These are phyloP conservation scores for Candida silvicultrix DNA, from an alignment of 805 yeast genomes.

Conservation along the genomic window DNA sequence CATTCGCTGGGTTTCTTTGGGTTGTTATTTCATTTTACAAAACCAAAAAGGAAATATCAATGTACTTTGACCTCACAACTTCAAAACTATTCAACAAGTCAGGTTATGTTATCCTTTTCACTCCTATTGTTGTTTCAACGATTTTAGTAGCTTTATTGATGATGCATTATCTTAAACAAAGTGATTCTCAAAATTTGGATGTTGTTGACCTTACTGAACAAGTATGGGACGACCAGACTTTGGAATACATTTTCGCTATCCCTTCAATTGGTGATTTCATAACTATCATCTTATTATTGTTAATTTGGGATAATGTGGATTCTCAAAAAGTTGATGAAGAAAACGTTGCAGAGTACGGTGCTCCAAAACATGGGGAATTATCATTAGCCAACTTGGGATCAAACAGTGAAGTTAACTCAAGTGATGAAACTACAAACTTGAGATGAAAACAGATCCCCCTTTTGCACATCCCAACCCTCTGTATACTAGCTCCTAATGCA, in stretches of 20 bases:
- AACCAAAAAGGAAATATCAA: not conserved
- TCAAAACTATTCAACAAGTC: not conserved
- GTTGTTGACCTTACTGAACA: not conserved
- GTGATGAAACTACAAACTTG: too few relatives aligned
- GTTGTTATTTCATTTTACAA: not conserved
- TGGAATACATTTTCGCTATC: not conserved
- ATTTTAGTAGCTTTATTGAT: not conserved
- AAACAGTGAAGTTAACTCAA: not conserved
- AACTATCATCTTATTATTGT: not conserved
- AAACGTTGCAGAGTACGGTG: not conserved
- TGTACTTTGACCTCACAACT: not conserved
- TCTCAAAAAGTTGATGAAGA: constrained; percentile 1
- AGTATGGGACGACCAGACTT: not conserved
- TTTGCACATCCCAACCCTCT: too few relatives aligned
- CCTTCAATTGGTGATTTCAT: not conserved
- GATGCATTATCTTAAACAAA: not conserved
- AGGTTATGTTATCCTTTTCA: not conserved
- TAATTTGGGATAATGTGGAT: constrained; percentile 1
- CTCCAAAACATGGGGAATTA: not conserved
- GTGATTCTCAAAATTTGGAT: not conserved
- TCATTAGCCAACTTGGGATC: not conserved
- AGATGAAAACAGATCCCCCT: not conserved
- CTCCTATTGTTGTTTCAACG: not conserved
- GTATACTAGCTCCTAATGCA: too few relatives aligned
- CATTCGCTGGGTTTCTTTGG: not conserved